Percentiles rank a stretch among this genome's conserved stretches.
These are phyloP conservation scores for Rachicladosporium sp. DNA, from an alignment of 2,329 filamentous ascomycete species.

Conservation along the genomic window DNA sequence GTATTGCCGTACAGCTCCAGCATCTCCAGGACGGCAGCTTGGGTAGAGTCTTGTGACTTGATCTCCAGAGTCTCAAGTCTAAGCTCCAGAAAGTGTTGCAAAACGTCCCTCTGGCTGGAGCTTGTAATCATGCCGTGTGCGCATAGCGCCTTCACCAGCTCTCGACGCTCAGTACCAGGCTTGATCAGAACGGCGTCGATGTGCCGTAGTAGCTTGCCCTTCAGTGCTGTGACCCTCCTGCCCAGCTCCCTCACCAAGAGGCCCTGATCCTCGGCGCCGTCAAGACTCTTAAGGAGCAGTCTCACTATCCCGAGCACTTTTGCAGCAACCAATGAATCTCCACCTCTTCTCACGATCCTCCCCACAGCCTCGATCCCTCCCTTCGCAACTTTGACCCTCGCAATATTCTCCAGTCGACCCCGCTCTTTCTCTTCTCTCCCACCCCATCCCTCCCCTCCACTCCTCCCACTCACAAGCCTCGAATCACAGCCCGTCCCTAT, in stretches of 20 bases:
- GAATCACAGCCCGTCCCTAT: conserved; percentile 72
- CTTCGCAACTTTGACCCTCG: conserved; percentile 36
- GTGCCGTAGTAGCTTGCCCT: conserved; percentile 52
- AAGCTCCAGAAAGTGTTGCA: conserved; percentile 66
- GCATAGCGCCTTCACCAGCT: conserved; percentile 59
- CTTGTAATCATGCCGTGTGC: conserved; percentile 74
- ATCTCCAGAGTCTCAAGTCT: conserved; percentile 56
- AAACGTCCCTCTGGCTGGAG: conserved; percentile 64
- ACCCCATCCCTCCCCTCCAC: conserved; percentile 42
- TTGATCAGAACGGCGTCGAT: conserved; percentile 42
- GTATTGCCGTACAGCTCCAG: conserved; percentile 66
- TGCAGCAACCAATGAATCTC: conserved; percentile 44
- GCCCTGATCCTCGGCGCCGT: conserved; percentile 35
- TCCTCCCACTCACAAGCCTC: conserved; percentile 49
- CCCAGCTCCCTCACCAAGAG: conserved; percentile 50
- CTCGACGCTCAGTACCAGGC: conserved; percentile 24
- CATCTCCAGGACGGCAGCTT: conserved; percentile 47
- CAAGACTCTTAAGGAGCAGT: conserved; percentile 61
- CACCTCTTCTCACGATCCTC: conserved; percentile 39
- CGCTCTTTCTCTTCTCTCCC: conserved; percentile 5
- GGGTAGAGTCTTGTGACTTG: conserved; percentile 43
- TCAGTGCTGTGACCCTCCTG: conserved; percentile 50
- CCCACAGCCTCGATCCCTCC: conserved; percentile 41
- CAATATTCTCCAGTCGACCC: conserved; percentile 7
- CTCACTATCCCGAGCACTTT: conserved; percentile 61